Conservation (phyloP, 2,329 filamentous ascomycete genomes). For the Cladosporium phlei region DNA sequence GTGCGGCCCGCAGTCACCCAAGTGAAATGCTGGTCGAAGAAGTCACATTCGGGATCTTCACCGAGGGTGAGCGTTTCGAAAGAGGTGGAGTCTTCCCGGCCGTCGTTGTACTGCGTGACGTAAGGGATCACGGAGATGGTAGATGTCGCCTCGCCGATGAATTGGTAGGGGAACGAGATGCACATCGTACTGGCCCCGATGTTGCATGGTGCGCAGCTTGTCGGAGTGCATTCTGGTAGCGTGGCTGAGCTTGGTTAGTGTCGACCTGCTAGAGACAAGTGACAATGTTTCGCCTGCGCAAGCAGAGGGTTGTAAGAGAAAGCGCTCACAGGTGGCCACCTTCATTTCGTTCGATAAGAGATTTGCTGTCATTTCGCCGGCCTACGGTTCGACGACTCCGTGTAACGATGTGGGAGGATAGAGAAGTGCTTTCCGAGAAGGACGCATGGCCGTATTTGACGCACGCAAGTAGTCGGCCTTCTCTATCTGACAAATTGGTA, state of each 20-base stretch:
- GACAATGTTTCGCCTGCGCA: too few species aligned
- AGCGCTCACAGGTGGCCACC: too few species aligned
- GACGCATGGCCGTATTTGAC: too few species aligned
- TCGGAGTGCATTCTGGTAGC: not conserved
- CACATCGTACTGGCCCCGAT: conserved; percentile 5
- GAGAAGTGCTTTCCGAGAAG: too few species aligned
- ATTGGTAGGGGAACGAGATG: not conserved
- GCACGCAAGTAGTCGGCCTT: too few species aligned
- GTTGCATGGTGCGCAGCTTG: conserved; percentile 7
- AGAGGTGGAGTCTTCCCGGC: not conserved
- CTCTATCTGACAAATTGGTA: too few species aligned
- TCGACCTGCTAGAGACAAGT: too few species aligned
- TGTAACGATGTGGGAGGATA: too few species aligned
- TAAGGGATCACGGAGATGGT: conserved; percentile 6
- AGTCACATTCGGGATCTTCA: not conserved
- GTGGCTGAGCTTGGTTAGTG: not conserved
- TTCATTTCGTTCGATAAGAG: too few species aligned
- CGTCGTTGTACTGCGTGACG: conserved; percentile 1
- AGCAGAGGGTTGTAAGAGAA: too few species aligned
- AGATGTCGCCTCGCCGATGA: not conserved
- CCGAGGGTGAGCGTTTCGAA: not conserved
- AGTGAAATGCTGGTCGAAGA: not conserved
- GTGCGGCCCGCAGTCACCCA: conserved; percentile 2
- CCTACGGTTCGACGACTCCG: too few species aligned
- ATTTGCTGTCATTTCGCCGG: too few species aligned